phyloP scores from a whole-genome alignment of 2,329 filamentous ascomycete species.

The Colletotrichum zoysiae region DNA sequence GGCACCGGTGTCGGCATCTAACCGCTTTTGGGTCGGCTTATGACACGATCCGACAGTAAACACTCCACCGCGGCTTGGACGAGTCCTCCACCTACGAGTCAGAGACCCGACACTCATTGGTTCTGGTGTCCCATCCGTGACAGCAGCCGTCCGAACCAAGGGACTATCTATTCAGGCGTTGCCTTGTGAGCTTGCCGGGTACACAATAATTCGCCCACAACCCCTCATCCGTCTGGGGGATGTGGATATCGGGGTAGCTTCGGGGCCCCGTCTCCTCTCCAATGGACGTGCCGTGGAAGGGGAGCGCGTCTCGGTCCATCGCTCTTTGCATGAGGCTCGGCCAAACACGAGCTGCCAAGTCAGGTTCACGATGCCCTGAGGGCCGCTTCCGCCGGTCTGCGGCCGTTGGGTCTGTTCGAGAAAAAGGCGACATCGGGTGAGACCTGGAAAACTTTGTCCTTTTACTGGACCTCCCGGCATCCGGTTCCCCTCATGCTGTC shows the following conservation, averaged over 20 bases:
- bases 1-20: constrained; percentile 4
- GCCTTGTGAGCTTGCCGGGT: no score
- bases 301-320: constrained; percentile 9
- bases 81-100: constrained; percentile 27
- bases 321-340: constrained; percentile 13
- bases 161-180: background rate
- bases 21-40: constrained; percentile 9
- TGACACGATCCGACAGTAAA: background rate
- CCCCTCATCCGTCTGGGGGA: constrained; percentile 15
- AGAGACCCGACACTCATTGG: constrained; percentile 8
- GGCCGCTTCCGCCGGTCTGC: background rate
- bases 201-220: background rate
- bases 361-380: background rate
- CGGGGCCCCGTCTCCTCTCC: constrained; percentile 8
- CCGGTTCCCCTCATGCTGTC: background rate
- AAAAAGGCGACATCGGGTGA: constrained; percentile 1
- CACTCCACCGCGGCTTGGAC: constrained; percentile 18
- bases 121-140: background rate
- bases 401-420: background rate
- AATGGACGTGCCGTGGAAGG: constrained; percentile 12
- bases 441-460: background rate
- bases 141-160: background rate
- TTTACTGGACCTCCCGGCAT: background rate
- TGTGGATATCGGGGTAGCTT: constrained; percentile 8
- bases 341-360: background rate